Base-by-base conservation (phyloP, 2,329 filamentous ascomycete genomes). In the Hysterium pulicare region DNA sequence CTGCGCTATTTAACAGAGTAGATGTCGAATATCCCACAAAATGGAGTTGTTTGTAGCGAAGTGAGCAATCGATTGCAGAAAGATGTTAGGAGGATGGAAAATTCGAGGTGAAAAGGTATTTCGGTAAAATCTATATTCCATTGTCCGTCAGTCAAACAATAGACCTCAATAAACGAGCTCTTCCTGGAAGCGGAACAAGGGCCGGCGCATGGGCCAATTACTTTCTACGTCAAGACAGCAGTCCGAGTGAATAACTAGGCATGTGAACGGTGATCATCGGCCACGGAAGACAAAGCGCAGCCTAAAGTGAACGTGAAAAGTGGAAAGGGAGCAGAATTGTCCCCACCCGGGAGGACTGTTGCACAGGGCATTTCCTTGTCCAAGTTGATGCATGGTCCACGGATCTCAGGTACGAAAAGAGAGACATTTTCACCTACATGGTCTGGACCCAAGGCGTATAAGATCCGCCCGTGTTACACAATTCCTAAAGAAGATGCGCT, bases 1-100 rank as follows among this genome's bases (percentile, higher is more conserved):
- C 13, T 51, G 51, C 51, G 56, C 51, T 37, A 34, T 47, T 32
- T 41, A 38, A 41, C 28, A 42, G 55, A 50, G 45, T 43, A 49
- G 51, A 23, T 47, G 38, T 3, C 3, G 24, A 31, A 8, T 30
- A 10, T 19, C 13, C 8, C 24, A 8, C 24, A 13, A 28, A 28
- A 13, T 28, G 13, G 13, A 28, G 24, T 7, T 8, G 13, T 28
- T 28, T 7, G 24, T 13, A 13, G 24, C 13, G 24, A 28, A 28
- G 13, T 28, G 24, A 7, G 13, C 7, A 13, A 28, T 28, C 24
- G 24, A 28, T 8, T 38, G 36, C 37, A 28, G 23, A 40, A 45
- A 28, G 21, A 28, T 9, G 40, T n/a, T n/a, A n/a, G 4, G 11
- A 34, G 32, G 13, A 7, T 6, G 21, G 7, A 24, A 37, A 37